Evolutionary conservation across 2,329 filamentous ascomycete genomes (phyloP).

Genomic region (Ophiostoma pallidulum): DNA sequence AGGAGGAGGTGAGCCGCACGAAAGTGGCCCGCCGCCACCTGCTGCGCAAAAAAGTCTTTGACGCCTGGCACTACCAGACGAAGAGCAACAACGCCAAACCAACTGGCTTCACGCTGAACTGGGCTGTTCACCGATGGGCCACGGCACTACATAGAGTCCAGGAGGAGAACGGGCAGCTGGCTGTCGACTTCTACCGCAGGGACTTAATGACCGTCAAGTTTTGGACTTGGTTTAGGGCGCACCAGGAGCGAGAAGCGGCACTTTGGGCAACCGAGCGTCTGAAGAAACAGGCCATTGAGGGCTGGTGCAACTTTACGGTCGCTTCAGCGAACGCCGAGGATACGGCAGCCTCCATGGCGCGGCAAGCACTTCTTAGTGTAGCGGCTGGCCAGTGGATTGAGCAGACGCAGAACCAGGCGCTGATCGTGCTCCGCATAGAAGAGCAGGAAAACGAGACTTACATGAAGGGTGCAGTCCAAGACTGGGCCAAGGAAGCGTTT

Average conservation of each 20-base stretch:
- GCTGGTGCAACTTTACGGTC: conserved; percentile 18
- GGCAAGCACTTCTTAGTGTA: conserved; percentile 16
- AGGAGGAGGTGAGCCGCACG: conserved; percentile 56
- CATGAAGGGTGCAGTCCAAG: conserved; percentile 7
- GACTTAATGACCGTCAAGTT: conserved; percentile 23
- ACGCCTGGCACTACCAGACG: conserved; percentile 59
- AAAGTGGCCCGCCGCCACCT: conserved; percentile 61
- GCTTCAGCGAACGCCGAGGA: conserved; percentile 7
- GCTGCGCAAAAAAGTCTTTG: conserved; percentile 58
- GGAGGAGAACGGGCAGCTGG: conserved; percentile 18
- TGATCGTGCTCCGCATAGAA: conserved; percentile 7
- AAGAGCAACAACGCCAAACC: conserved; percentile 47
- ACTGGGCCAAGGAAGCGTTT: conserved; percentile 11
- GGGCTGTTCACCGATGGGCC: conserved; percentile 23
- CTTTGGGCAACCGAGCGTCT: conserved; percentile 12
- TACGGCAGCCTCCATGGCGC: conserved; percentile 13
- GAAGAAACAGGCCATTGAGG: conserved; percentile 7
- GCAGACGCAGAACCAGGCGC: conserved; percentile 4
- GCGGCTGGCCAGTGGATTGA: conserved; percentile 10
- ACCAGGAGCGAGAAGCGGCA: conserved; percentile 20
- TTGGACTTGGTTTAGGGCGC: conserved; percentile 24
- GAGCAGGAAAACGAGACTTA: conserved; percentile 11
- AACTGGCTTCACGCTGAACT: conserved; percentile 24
- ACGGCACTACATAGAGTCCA: conserved; percentile 18
- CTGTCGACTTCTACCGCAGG: conserved; percentile 22